Evolutionary conservation across 2,329 filamentous ascomycete species (phyloP).

Genomic region (Penicillium sp.): DNA sequence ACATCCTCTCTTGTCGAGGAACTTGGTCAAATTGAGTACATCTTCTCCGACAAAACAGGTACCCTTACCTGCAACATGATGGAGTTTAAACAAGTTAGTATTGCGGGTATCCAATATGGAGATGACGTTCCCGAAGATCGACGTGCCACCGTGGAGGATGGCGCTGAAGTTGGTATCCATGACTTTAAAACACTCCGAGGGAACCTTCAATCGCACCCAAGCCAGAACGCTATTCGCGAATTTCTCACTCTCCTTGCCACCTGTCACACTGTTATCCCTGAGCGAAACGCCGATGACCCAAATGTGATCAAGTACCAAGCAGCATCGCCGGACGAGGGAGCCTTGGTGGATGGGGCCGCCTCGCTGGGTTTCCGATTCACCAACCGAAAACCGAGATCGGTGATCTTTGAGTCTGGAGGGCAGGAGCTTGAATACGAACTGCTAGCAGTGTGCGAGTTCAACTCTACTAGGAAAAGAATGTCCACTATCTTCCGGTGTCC

Average conservation of each 20-base stretch:
- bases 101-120: slow-evolving; percentile 90
- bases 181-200: slow-evolving; percentile 74
- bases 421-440: slow-evolving; percentile 80
- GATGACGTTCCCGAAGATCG: slow-evolving; percentile 91
- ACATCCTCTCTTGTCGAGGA: slow-evolving; percentile 97
- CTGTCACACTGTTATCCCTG: slow-evolving; percentile 97
- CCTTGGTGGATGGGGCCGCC: slow-evolving; percentile 89
- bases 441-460: slow-evolving; percentile 97
- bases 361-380: slow-evolving; percentile 84
- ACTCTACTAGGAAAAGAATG: slow-evolving; percentile 96
- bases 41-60: slow-evolving; percentile 97
- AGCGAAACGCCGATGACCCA: slow-evolving; percentile 73
- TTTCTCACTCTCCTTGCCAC: slow-evolving; percentile 84
- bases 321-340: slow-evolving; percentile 93
- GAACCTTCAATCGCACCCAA: slow-evolving; percentile 65
- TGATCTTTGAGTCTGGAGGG: slow-evolving; percentile 77
- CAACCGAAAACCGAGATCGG: slow-evolving; percentile 83
- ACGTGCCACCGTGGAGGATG: slow-evolving; percentile 74
- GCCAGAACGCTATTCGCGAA: slow-evolving; percentile 68
- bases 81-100: slow-evolving; percentile 95
- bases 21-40: slow-evolving; percentile 95
- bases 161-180: slow-evolving; percentile 74
- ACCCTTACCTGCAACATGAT: slow-evolving; percentile 98
- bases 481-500: slow-evolving; percentile 95
- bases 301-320: slow-evolving; percentile 95